phyloP scores from a whole-genome alignment of 2,329 filamentous ascomycete species.

The Monilinia laxa region DNA sequence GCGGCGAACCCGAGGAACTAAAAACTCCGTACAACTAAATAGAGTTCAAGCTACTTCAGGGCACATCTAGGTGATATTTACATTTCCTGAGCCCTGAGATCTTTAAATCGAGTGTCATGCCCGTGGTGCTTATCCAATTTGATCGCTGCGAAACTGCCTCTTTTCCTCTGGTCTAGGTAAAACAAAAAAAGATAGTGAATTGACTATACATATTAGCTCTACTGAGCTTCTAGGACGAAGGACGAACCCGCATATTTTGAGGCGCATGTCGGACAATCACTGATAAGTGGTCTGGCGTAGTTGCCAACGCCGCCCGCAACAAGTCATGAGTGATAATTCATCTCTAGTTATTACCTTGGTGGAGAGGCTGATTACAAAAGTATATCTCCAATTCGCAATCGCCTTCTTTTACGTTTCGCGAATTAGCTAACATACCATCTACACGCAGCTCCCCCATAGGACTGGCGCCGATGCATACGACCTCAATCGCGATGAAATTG shows the following conservation, averaged over 20 bases:
- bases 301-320: slow-evolving; percentile 27
- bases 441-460: slow-evolving; percentile 58
- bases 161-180: slow-evolving; percentile 14
- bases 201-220: slow-evolving; percentile 19
- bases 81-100: neutral
- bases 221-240: slow-evolving; percentile 17
- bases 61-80: neutral
- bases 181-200: slow-evolving; percentile 21
- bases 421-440: slow-evolving; percentile 25
- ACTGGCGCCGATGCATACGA: slow-evolving; percentile 58
- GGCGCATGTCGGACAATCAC: slow-evolving; percentile 34
- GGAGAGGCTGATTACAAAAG: slow-evolving; percentile 61
- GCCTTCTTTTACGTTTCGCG: slow-evolving; percentile 23
- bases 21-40: slow-evolving; percentile 11
- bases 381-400: slow-evolving; percentile 40
- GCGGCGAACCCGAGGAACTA: slow-evolving; percentile 11
- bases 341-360: slow-evolving; percentile 61
- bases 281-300: slow-evolving; percentile 35
- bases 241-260: slow-evolving; percentile 20
- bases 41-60: slow-evolving; percentile 14
- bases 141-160: slow-evolving; percentile 17
- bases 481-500: slow-evolving; percentile 60
- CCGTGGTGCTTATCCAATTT: slow-evolving; percentile 16
- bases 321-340: slow-evolving; percentile 58
- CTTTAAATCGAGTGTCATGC: slow-evolving; percentile 22